Conservation (phyloP, 139 green algal genomes). For the Asterochloris erici region DNA sequence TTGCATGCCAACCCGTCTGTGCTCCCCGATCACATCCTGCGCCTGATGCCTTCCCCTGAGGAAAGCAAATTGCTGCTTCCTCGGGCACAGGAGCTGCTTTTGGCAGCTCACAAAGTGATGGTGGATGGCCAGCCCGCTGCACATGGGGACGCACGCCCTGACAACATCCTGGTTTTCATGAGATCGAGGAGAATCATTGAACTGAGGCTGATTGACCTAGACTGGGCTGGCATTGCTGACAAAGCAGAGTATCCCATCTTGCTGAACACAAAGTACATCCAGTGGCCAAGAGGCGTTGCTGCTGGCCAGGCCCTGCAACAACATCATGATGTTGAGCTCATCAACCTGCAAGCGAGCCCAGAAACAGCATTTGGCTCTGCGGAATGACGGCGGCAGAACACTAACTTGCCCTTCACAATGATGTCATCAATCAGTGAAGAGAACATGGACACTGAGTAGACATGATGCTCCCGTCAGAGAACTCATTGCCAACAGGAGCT, state of each 20-base stretch:
- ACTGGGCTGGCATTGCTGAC: constrained; percentile 3
- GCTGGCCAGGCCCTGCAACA: not conserved
- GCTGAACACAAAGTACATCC: not conserved
- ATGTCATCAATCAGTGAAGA: too few species aligned
- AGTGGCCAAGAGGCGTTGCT: not conserved
- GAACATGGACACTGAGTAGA: too few species aligned
- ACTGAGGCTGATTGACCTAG: constrained; percentile 15
- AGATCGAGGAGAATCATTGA: not conserved
- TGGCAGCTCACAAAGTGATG: not conserved
- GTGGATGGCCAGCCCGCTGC: not conserved
- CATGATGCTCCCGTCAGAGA: too few species aligned
- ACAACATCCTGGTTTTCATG: constrained; percentile 6
- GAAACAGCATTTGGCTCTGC: too few species aligned
- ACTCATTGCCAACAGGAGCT: too few species aligned
- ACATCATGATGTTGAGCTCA: constrained; percentile 2
- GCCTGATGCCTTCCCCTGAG: not conserved
- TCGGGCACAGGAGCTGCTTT: not conserved
- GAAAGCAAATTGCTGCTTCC: not conserved
- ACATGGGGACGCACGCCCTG: constrained; percentile 10
- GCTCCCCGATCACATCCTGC: too few species aligned
- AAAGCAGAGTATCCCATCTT: not conserved
- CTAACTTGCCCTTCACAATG: too few species aligned
- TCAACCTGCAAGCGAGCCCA: constrained; percentile 9
- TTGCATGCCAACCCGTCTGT: not conserved
- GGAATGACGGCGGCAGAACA: too few species aligned